phyloP scores from a whole-genome alignment of 2,329 filamentous ascomycete genomes.

The Aspergillus fructus region DNA sequence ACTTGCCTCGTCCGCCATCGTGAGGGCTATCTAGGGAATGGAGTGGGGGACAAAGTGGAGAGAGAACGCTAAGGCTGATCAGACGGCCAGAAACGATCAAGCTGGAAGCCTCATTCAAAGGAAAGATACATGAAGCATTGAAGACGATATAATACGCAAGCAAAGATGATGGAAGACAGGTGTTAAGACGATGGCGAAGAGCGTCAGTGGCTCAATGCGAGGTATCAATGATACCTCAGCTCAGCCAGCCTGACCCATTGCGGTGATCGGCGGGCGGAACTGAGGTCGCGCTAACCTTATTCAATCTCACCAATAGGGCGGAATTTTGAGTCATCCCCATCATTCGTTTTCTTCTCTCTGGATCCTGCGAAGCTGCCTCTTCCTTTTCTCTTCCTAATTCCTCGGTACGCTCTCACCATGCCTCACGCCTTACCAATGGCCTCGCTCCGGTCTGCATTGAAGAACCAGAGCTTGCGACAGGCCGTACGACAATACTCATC shows the following conservation, averaged over 20 bases:
- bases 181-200: not conserved
- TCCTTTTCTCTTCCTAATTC: not conserved
- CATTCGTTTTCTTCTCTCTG: not conserved
- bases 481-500: slow-evolving; percentile 33
- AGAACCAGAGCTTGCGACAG: slow-evolving; percentile 5
- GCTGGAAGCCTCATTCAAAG: not conserved
- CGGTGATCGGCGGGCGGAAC: slow-evolving; percentile 4
- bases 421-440: slow-evolving; percentile 6
- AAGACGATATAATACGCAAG: not conserved
- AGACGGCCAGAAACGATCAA: slow-evolving; percentile 4
- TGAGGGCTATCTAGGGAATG: slow-evolving; percentile 9
- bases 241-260: not conserved
- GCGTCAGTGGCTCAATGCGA: not conserved
- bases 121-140: not conserved
- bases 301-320: not conserved
- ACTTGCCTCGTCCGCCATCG: slow-evolving; percentile 36
- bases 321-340: slow-evolving; percentile 6
- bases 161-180: slow-evolving; percentile 1
- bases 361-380: not conserved
- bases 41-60: slow-evolving; percentile 11
- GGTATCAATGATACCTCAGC: not conserved
- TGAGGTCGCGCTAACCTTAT: not conserved
- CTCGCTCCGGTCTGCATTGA: slow-evolving; percentile 6
- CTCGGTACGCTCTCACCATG: not conserved
- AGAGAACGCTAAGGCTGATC: slow-evolving; percentile 5